These are phyloP conservation scores for Piper longum DNA, from an alignment of 164 flowering plant genomes.

Conservation along the genomic window DNA sequence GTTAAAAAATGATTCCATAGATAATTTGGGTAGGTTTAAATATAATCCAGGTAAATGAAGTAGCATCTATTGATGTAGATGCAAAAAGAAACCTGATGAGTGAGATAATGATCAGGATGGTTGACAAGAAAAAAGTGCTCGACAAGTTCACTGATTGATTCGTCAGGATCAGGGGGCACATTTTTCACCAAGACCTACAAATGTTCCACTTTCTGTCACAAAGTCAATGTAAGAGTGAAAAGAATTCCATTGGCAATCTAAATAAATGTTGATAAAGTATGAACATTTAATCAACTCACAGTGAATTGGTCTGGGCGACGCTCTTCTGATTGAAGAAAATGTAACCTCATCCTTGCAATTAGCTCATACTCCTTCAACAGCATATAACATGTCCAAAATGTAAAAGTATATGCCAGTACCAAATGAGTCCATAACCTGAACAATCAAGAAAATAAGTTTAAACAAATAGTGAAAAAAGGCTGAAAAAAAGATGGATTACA, in stretches of 20 bases:
- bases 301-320: conserved; percentile 84
- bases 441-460: background rate
- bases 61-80: background rate
- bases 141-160: conserved; percentile 63
- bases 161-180: conserved; percentile 82
- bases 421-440: conserved; percentile 78
- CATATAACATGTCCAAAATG: conserved; percentile 77
- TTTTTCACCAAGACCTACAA: conserved; percentile 80
- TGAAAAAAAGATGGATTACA: no score
- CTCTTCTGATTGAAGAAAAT: conserved; percentile 61
- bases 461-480: background rate
- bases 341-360: conserved; percentile 61
- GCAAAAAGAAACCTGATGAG: conserved; percentile 48
- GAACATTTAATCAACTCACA: conserved; percentile 20
- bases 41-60: background rate
- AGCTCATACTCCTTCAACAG: conserved; percentile 53
- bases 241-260: background rate
- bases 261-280: no score
- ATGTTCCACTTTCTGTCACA: background rate
- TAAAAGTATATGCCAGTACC: conserved; percentile 65
- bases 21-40: no score
- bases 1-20: background rate
- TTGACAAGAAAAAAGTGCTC: conserved; percentile 84
- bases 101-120: conserved; percentile 77
- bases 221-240: background rate